Evolutionary conservation across 169 alveolate species (phyloP).

Genomic region (Plasmodium fragile): DNA sequence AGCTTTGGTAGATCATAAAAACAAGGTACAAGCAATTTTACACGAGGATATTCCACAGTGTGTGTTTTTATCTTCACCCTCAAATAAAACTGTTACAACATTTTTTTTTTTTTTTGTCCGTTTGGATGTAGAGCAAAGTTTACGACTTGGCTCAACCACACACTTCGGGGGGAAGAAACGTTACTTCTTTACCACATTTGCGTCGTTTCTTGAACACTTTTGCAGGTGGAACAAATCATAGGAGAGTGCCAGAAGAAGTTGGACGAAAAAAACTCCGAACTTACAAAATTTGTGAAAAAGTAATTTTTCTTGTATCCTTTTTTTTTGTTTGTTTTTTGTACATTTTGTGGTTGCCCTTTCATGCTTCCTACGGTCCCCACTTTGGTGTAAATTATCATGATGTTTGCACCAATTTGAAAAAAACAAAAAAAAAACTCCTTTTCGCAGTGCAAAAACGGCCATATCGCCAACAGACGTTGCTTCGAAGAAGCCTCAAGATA

Average conservation of each 20-base stretch:
- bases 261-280: constrained; percentile 64
- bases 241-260: constrained; percentile 66
- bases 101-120: background rate
- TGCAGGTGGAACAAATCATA: constrained; percentile 70
- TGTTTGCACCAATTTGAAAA: background rate
- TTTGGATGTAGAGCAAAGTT: background rate
- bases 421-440: background rate
- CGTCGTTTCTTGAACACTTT: background rate
- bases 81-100: background rate
- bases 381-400: background rate
- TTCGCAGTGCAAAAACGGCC: constrained; percentile 34
- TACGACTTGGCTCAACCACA: background rate
- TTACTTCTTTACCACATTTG: constrained; percentile 1
- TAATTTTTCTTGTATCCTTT: constrained; percentile 17
- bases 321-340: background rate
- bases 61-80: background rate
- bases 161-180: background rate
- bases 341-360: background rate
- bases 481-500: constrained; percentile 10
- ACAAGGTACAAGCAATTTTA: constrained; percentile 74
- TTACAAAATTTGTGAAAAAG: constrained; percentile 62
- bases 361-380: background rate
- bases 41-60: background rate
- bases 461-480: constrained; percentile 7
- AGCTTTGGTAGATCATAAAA: constrained; percentile 86